Percentiles rank a stretch among this genome's conserved stretches.
phyloP scores from a whole-genome alignment of 31 red algal species.

The Asparagopsis taxiformis region DNA sequence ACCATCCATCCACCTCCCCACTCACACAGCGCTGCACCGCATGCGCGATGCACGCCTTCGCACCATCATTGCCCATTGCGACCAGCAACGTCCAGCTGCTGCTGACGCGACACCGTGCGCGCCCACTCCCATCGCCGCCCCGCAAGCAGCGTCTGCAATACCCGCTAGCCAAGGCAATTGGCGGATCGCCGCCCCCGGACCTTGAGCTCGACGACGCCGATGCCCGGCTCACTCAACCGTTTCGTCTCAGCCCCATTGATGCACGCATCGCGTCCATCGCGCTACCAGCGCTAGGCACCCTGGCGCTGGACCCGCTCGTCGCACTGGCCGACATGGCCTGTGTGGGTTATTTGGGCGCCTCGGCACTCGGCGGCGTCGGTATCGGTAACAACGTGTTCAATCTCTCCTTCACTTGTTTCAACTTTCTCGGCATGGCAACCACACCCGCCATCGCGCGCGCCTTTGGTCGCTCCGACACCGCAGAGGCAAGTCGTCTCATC shows the following conservation, averaged over 20 bases:
- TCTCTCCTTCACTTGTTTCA: slow-evolving; percentile 90
- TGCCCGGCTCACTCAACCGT: background rate
- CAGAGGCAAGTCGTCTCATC: slow-evolving; percentile 66
- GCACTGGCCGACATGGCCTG: slow-evolving; percentile 95
- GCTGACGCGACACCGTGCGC: background rate
- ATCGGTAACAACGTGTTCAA: slow-evolving; percentile 96
- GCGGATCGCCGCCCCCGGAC: background rate
- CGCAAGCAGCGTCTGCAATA: background rate
- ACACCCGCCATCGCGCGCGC: slow-evolving; percentile 91
- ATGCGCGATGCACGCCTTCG: slow-evolving; percentile 1
- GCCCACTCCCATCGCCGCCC: background rate
- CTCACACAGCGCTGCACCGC: background rate
- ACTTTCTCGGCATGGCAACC: slow-evolving; percentile 94
- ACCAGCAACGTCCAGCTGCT: background rate
- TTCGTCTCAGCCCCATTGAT: slow-evolving; percentile 42
- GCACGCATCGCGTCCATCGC: slow-evolving; percentile 73
- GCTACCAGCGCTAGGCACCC: slow-evolving; percentile 90
- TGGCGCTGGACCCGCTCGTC: slow-evolving; percentile 94
- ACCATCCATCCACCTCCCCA: background rate
- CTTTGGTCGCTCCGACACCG: slow-evolving; percentile 56
- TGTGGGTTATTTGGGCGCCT: slow-evolving; percentile 83
- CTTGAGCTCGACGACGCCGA: background rate
- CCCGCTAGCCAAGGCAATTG: background rate
- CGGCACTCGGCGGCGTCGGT: slow-evolving; percentile 90
- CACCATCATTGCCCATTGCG: background rate